Base-by-base conservation (phyloP, 306 rosid species). In the Trifolium subterraneum region DNA sequence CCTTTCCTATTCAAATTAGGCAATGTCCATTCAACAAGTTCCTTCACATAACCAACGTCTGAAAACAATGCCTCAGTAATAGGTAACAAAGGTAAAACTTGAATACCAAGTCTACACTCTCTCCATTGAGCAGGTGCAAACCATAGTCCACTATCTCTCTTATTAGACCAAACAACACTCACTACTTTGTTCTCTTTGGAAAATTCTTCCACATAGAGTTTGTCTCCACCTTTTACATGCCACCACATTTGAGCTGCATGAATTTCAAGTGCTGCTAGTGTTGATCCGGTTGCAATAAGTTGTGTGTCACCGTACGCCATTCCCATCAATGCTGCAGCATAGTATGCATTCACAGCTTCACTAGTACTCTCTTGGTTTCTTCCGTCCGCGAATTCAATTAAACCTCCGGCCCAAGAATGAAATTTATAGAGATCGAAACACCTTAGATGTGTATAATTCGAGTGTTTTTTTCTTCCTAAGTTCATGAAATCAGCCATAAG, bases 381-480 rank as follows among this genome's bases (percentile, higher is more conserved):
- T 18, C 98, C 97, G 10, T 93, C 90, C 3, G 86, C 87, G 23
- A 48, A 80, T 69, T 83, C 77, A 61, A 83, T 71, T 36, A 90
- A 79, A 8, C 98, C 97, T 23, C 90, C 88, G 6, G 96, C 93
- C 98, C 98, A 91, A 3, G 94, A 93, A 48, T 93, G 97, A 47
- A 89, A 72, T 61, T 84, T 89, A 45, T 84, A 91, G 5, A 82
- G 79, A 71, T 91, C 96, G 15, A 93, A 93, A 78, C 89, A 85
- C 71, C 98, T 84, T 29, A 93, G 44, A 1, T 92, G 90, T 0
- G 91, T 79, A 55, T 91, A 91, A 25, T 73, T 79, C 0, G 85
- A 76, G 71, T 45, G 75, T 56, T 35, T 51, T 47, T 76, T 74
- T 72, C 85, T 79, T 23, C 87, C 86, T 31, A 91, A 45, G 74